phyloP scores from a whole-genome alignment of 495 filamentous ascomycete genomes.

The Aspergillus baeticus region DNA sequence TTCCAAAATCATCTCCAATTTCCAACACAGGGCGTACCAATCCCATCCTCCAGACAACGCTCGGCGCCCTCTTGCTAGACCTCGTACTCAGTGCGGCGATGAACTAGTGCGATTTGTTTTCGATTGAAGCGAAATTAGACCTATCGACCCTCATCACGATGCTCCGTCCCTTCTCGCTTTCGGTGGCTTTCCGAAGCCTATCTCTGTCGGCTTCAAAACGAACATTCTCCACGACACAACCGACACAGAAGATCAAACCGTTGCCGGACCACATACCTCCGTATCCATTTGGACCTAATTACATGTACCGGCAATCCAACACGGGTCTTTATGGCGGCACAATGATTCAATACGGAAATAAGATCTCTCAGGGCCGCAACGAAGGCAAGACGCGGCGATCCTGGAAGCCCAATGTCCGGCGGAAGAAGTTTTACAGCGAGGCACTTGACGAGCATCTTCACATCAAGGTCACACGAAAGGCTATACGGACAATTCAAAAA shows the following conservation, averaged over 20 bases:
- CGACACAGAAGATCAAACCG: constrained; percentile 32
- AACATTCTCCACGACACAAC: constrained; percentile 40
- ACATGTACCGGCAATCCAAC: constrained; percentile 83
- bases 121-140: constrained; percentile 30
- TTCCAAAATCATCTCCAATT: constrained; percentile 20
- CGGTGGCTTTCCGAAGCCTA: constrained; percentile 41
- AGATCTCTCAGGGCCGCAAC: constrained; percentile 68
- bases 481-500: constrained; percentile 84
- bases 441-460: constrained; percentile 63
- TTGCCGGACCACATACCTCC: constrained; percentile 55
- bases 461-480: constrained; percentile 71
- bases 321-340: constrained; percentile 78
- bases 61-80: background rate
- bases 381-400: constrained; percentile 78
- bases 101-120: constrained; percentile 10
- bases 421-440: constrained; percentile 70
- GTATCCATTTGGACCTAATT: constrained; percentile 83
- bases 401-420: constrained; percentile 88
- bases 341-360: constrained; percentile 88
- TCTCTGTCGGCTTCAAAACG: constrained; percentile 42
- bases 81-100: constrained; percentile 11
- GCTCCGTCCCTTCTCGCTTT: constrained; percentile 38
- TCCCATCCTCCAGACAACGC: background rate
- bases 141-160: constrained; percentile 31
- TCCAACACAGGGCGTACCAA: background rate